Evolutionary conservation across 371 early-diverging fungal genomes (phyloP).

Genomic region (Lichtheimia ramosa): DNA sequence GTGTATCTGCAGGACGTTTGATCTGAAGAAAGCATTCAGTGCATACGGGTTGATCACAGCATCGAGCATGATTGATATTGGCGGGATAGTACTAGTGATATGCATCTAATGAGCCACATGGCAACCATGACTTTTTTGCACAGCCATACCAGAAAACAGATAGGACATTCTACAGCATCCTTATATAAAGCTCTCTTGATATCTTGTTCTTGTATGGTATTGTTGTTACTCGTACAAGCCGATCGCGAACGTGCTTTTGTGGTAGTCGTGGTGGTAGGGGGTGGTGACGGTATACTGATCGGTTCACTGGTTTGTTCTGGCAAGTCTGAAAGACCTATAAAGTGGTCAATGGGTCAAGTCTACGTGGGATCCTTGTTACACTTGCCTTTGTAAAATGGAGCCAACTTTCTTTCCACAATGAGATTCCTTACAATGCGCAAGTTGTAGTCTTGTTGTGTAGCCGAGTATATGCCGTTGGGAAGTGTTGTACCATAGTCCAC

Average conservation of each 20-base stretch:
- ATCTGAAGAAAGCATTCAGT: slow-evolving; percentile 95
- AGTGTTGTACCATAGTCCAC: slow-evolving; percentile 67
- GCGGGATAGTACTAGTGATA: slow-evolving; percentile 78
- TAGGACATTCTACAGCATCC: slow-evolving; percentile 86
- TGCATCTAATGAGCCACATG: neutral
- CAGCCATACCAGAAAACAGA: slow-evolving; percentile 51
- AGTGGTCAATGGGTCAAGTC: slow-evolving; percentile 13
- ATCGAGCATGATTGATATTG: slow-evolving; percentile 90
- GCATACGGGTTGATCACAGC: slow-evolving; percentile 94
- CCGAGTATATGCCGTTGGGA: slow-evolving; percentile 75
- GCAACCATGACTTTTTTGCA: neutral
- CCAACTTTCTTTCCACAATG: slow-evolving; percentile 72
- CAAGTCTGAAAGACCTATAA: slow-evolving; percentile 31
- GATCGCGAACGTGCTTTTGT: neutral
- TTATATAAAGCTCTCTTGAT: slow-evolving; percentile 48
- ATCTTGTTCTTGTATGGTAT: slow-evolving; percentile 14
- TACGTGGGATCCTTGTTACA: no score
- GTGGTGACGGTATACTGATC: slow-evolving; percentile 8
- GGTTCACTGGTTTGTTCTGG: slow-evolving; percentile 20
- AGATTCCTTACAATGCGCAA: slow-evolving; percentile 65
- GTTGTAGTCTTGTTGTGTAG: slow-evolving; percentile 76
- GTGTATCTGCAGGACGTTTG: slow-evolving; percentile 67
- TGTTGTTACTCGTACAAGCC: neutral
- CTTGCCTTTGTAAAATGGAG: slow-evolving; percentile 88
- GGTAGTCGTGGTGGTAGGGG: slow-evolving; percentile 10